Conservation (phyloP, 495 filamentous ascomycete genomes). For the Tuber umbilicatum region DNA sequence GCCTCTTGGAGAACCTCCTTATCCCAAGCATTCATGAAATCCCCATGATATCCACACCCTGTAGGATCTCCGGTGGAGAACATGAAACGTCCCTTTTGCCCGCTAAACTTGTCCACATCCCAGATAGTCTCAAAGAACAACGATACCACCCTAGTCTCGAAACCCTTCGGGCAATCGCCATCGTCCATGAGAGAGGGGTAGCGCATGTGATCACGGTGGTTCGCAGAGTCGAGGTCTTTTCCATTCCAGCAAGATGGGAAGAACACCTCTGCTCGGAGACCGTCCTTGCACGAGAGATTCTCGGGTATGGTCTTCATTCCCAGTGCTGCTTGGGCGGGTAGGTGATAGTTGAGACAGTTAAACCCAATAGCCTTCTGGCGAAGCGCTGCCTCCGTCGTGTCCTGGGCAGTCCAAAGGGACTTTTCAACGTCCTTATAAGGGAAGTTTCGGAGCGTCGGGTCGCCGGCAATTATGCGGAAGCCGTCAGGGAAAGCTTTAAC, state of each 20-base stretch:
- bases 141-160: slow-evolving; percentile 60
- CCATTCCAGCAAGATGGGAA: slow-evolving; percentile 94
- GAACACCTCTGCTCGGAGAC: slow-evolving; percentile 73
- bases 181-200: slow-evolving; percentile 69
- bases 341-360: slow-evolving; percentile 78
- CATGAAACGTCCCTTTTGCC: slow-evolving; percentile 64
- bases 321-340: slow-evolving; percentile 59
- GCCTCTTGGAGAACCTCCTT: slow-evolving; percentile 54
- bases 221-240: slow-evolving; percentile 52
- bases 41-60: slow-evolving; percentile 74
- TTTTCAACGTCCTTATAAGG: slow-evolving; percentile 53
- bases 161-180: slow-evolving; percentile 70
- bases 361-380: slow-evolving; percentile 80
- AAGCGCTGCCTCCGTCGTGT: slow-evolving; percentile 59
- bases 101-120: slow-evolving; percentile 63
- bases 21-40: slow-evolving; percentile 82
- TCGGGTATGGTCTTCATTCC: slow-evolving; percentile 72
- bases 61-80: slow-evolving; percentile 75
- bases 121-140: slow-evolving; percentile 88
- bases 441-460: slow-evolving; percentile 62
- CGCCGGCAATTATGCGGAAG: slow-evolving; percentile 84
- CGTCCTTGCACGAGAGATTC: slow-evolving; percentile 74
- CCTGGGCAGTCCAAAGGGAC: slow-evolving; percentile 57
- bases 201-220: slow-evolving; percentile 68
- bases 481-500: slow-evolving; percentile 68